Conservation (phyloP, 2,329 filamentous ascomycete species). For the Neopestalotiopsis rosae region DNA sequence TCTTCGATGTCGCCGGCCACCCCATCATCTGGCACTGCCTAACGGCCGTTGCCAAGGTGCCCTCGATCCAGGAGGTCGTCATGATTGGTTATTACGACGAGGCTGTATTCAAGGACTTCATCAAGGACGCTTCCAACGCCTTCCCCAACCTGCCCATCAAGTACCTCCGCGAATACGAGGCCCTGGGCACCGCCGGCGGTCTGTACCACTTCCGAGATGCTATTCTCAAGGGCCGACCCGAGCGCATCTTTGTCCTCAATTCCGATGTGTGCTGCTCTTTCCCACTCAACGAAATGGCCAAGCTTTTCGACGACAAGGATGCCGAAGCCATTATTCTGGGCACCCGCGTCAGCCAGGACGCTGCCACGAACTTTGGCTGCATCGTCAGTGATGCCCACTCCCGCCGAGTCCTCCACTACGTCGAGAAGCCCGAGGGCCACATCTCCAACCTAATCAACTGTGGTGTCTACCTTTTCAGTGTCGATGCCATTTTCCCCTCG, state of each 20-base stretch:
- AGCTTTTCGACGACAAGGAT: constrained; percentile 91
- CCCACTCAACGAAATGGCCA: constrained; percentile 93
- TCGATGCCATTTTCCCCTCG: constrained; percentile 94
- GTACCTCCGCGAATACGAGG: constrained; percentile 97
- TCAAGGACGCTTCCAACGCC: constrained; percentile 84
- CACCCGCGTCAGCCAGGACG: constrained; percentile 87
- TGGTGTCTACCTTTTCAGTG: constrained; percentile 96
- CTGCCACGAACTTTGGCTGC: constrained; percentile 95
- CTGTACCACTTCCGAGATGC: constrained; percentile 99
- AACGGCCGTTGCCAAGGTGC: constrained; percentile 86
- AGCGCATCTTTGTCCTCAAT: constrained; percentile 96
- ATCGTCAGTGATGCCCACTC: constrained; percentile 94
- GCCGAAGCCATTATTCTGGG: constrained; percentile 96
- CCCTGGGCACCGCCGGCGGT: constrained; percentile 92
- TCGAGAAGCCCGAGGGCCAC: constrained; percentile 97
- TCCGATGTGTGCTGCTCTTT: constrained; percentile 99
- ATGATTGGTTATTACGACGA: constrained; percentile 99
- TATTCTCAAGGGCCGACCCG: constrained; percentile 93
- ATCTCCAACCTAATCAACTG: constrained; percentile 99
- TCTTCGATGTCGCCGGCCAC: constrained; percentile 98
- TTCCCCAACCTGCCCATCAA: constrained; percentile 90
- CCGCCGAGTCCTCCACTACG: constrained; percentile 95
- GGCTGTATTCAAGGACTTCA: constrained; percentile 95
- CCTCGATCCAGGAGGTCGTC: constrained; percentile 92
- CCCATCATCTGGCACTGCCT: constrained; percentile 99